These are phyloP conservation scores for Nitzschia putrida DNA, from an alignment of 108 stramenopile species.

Conservation along the genomic window DNA sequence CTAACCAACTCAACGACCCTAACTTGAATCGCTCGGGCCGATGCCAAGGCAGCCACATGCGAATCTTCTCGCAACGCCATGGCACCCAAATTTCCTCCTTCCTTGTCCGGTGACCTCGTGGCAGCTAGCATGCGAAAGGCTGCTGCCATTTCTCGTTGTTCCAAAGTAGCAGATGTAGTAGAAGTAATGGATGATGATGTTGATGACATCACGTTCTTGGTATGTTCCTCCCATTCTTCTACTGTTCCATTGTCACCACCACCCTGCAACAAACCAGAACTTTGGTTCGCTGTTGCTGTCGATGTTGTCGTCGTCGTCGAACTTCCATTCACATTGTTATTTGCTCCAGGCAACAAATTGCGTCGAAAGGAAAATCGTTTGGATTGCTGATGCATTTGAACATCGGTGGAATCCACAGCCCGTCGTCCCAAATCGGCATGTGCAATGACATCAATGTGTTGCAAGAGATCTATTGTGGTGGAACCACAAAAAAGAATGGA, in stretches of 20 bases:
- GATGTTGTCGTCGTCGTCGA: neutral
- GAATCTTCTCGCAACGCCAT: slow-evolving; percentile 38
- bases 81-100: slow-evolving; percentile 44
- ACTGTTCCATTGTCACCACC: neutral
- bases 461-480: slow-evolving; percentile 22
- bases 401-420: slow-evolving; percentile 27
- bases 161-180: neutral
- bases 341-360: slow-evolving; percentile 16
- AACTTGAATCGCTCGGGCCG: slow-evolving; percentile 35
- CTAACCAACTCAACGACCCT: slow-evolving; percentile 39
- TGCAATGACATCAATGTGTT: slow-evolving; percentile 33
- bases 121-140: slow-evolving; percentile 55
- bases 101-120: slow-evolving; percentile 38
- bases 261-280: neutral
- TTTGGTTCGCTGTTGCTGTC: neutral
- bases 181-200: too few relatives aligned
- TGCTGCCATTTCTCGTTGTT: slow-evolving; percentile 21
- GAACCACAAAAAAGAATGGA: neutral
- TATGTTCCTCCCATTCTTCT: too few relatives aligned
- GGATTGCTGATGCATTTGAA: slow-evolving; percentile 18
- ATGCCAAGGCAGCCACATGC: slow-evolving; percentile 33
- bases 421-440: slow-evolving; percentile 29
- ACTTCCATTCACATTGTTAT: too few relatives aligned
- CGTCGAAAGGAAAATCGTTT: slow-evolving; percentile 37
- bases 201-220: neutral